Conservation (phyloP, 83 land plant genomes). For the Picea mariana region DNA sequence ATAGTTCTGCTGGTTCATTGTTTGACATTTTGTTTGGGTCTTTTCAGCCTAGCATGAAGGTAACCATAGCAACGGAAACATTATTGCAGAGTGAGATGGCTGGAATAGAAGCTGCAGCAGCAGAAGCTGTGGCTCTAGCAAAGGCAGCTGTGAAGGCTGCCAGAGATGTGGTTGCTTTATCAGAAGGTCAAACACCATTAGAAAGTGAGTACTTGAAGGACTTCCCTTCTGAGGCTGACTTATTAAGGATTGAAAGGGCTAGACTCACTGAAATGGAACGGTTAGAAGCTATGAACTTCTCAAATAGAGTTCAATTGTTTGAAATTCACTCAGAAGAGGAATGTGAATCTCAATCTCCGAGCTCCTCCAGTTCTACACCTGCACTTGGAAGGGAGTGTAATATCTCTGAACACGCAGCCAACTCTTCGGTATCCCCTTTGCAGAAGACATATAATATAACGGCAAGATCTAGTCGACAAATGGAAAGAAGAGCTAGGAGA, state of each 20-base stretch:
- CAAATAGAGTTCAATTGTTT: background rate
- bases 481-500: slow-evolving; percentile 54
- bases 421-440: background rate
- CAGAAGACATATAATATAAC: slow-evolving; percentile 27
- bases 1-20: background rate
- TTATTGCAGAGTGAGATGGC: slow-evolving; percentile 56
- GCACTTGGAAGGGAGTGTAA: slow-evolving; percentile 1
- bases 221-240: slow-evolving; percentile 30
- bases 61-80: slow-evolving; percentile 37
- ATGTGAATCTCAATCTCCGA: background rate
- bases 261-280: slow-evolving; percentile 39
- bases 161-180: slow-evolving; percentile 60
- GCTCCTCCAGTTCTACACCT: background rate
- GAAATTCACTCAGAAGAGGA: background rate
- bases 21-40: background rate
- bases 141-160: slow-evolving; percentile 74
- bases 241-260: slow-evolving; percentile 27
- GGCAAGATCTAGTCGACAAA: slow-evolving; percentile 58
- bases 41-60: slow-evolving; percentile 15
- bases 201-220: slow-evolving; percentile 22
- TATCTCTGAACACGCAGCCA: background rate
- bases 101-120: slow-evolving; percentile 64
- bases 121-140: slow-evolving; percentile 79
- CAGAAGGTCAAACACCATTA: slow-evolving; percentile 14
- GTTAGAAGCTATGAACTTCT: slow-evolving; percentile 2